phyloP scores from a whole-genome alignment of 2,329 filamentous ascomycete species.

The Phoma sp. region DNA sequence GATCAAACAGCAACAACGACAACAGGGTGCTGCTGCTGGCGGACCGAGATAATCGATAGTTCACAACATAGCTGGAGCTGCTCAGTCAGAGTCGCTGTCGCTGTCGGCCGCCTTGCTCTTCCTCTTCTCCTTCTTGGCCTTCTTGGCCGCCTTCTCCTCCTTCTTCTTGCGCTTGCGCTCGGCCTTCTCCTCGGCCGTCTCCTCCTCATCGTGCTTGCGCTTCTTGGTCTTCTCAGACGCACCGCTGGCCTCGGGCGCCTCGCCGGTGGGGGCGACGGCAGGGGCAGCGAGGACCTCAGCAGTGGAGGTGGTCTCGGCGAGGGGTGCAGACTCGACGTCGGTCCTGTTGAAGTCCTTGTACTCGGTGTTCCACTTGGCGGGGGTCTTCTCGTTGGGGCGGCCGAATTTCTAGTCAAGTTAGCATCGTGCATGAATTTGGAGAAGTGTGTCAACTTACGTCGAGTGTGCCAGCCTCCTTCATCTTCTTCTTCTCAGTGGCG shows the following conservation, averaged over 20 bases:
- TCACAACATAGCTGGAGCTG: conserved; percentile 15
- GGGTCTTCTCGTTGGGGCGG: conserved; percentile 88
- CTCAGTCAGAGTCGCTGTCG: conserved; percentile 44
- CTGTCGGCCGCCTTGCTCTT: conserved; percentile 37
- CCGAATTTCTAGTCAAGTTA: conserved; percentile 76
- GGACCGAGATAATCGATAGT: conserved; percentile 24
- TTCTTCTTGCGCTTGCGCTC: conserved; percentile 72
- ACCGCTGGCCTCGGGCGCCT: conserved; percentile 51
- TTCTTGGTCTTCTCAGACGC: conserved; percentile 47
- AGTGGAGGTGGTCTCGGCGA: conserved; percentile 43
- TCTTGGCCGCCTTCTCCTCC: conserved; percentile 62
- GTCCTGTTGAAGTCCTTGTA: conserved; percentile 78
- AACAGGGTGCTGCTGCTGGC: conserved; percentile 17
- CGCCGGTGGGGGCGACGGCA: conserved; percentile 42
- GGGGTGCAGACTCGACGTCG: conserved; percentile 30
- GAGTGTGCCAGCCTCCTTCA: conserved; percentile 96
- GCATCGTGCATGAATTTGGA: conserved; percentile 10
- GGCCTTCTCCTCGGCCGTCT: conserved; percentile 55
- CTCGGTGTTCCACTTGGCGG: conserved; percentile 86
- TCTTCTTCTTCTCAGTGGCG: conserved; percentile 98
- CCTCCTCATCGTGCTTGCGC: conserved; percentile 57
- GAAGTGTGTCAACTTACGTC: conserved; percentile 63
- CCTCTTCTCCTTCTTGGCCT: conserved; percentile 43
- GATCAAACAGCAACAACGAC: conserved; percentile 22
- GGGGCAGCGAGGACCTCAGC: conserved; percentile 47